These are phyloP conservation scores for Malassezia slooffiae DNA, from an alignment of 1,284 basidiomycete species.

Conservation along the genomic window DNA sequence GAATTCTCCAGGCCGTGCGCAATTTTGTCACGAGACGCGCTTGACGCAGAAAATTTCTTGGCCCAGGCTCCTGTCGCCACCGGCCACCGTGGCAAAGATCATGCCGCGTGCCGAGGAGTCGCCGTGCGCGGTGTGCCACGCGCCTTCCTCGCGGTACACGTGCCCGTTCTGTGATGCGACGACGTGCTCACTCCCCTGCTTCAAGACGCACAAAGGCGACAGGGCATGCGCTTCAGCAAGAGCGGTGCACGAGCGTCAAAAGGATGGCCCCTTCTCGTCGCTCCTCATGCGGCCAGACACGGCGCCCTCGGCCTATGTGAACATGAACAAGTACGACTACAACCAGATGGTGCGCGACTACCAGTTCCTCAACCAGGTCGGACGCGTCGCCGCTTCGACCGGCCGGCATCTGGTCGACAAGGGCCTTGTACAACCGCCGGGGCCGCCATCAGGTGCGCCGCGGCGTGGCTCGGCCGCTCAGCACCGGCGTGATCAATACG, in stretches of 20 bases:
- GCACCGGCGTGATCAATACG: constrained; percentile 8
- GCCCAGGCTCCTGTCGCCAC: no score
- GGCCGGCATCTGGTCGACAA: constrained; percentile 3
- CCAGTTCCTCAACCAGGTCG: constrained; percentile 12
- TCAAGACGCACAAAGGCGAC: constrained; percentile 3
- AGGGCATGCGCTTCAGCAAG: constrained; percentile 2
- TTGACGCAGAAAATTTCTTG: no score
- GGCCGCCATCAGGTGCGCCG: neutral
- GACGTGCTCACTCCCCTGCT: constrained; percentile 11
- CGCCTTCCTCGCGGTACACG: constrained; percentile 8
- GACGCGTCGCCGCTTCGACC: constrained; percentile 9
- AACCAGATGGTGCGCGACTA: constrained; percentile 14
- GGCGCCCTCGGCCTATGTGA: constrained; percentile 1
- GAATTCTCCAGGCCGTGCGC: no score
- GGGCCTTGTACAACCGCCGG: neutral
- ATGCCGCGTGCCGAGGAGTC: neutral
- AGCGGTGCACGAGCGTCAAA: neutral
- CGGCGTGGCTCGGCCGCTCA: constrained; percentile 4
- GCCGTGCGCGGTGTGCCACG: constrained; percentile 3
- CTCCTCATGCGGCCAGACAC: neutral
- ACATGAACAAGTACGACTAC: constrained; percentile 13
- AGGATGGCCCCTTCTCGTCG: neutral
- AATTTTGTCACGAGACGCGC: no score
- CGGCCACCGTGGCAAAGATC: neutral
- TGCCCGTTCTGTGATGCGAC: constrained; percentile 10